These are phyloP conservation scores for Pleurostoma richardsiae DNA, from an alignment of 2,329 filamentous ascomycete species.

Conservation along the genomic window DNA sequence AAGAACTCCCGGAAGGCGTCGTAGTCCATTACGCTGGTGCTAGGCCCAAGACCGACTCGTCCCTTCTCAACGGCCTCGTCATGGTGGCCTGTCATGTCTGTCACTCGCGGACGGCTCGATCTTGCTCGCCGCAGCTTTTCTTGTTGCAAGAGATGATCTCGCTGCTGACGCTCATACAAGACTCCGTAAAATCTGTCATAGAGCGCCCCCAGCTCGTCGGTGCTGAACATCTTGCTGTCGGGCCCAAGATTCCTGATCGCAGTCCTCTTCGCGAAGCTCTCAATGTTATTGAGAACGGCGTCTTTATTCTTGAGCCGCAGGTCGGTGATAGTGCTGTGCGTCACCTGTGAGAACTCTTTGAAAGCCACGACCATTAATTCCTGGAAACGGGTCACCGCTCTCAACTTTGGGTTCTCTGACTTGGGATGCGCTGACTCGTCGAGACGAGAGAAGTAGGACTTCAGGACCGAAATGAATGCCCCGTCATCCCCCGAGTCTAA, in stretches of 20 bases:
- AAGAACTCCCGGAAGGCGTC: constrained; percentile 93
- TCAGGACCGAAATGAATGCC: constrained; percentile 92
- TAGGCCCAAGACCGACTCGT: constrained; percentile 81
- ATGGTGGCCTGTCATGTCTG: constrained; percentile 26
- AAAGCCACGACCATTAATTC: constrained; percentile 99
- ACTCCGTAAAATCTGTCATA: constrained; percentile 94
- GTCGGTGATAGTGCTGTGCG: constrained; percentile 86
- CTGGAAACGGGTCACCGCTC: constrained; percentile 92
- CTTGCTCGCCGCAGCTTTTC: constrained; percentile 64
- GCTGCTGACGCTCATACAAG: constrained; percentile 85
- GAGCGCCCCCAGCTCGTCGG: constrained; percentile 80
- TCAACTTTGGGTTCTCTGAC: constrained; percentile 89
- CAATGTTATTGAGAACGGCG: constrained; percentile 89
- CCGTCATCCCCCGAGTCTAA: constrained; percentile 92
- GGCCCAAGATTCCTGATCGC: constrained; percentile 93
- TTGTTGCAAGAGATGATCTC: constrained; percentile 71
- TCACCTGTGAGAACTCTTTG: constrained; percentile 95
- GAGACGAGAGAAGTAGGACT: constrained; percentile 86
- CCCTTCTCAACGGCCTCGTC: constrained; percentile 68
- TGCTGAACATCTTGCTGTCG: constrained; percentile 84
- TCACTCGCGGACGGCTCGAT: constrained; percentile 40
- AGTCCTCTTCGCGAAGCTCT: constrained; percentile 94
- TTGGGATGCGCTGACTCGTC: constrained; percentile 95
- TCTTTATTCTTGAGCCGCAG: constrained; percentile 90
- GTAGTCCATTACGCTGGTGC: constrained; percentile 93